Base-by-base conservation (phyloP, 495 filamentous ascomycete species). In the Oidiodendron maius region DNA sequence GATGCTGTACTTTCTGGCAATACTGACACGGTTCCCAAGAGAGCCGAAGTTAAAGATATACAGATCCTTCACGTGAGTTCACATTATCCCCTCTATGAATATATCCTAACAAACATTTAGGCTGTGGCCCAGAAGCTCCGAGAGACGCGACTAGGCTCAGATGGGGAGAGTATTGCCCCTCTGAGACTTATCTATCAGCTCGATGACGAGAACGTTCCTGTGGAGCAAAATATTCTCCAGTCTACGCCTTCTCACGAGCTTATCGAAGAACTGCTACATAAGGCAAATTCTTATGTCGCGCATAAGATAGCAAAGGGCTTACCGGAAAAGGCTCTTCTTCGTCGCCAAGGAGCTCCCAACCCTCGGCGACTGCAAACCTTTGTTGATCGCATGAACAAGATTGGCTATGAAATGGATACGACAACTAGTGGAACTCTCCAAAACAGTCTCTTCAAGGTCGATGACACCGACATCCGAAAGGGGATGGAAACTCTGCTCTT, bases 151-250 rank as follows among this genome's bases (percentile, higher is more conserved):
- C 84, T 93, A 52, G 86, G 86, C 40, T 83, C 89, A 44, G 83
- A 83, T 18, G 78, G 80, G 20, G 77, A 83, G 25, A 77, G 84
- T 8, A 86, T 95, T 51, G 86, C 91, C 16, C 81, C 91, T 39
- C 78, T 97, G 41, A 86, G 93, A 36, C 77, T 98, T 26, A 70
- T 97, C 32, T 86, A 95, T 61, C 86, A 93, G 64, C 79, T 96
- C n/a, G 94, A 98, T 58, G 93, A 98, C 55, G 93, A 98, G 72
- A 96, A 96, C 62, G 88, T 96, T 28, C 93, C 91, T 0, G 88
- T 96, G 20, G 89, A 93, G 68, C 80, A 87, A 59, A 98, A 97
- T 70, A 87, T 98, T 46, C 97, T 97, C 61, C 84, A 96, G 61
- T 89, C 86, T 17, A 88, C 86, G 18, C 76, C 83, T 12, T 86